Conservation (phyloP, 2,329 filamentous ascomycete species). For the Neodidymelliopsis sp. region DNA sequence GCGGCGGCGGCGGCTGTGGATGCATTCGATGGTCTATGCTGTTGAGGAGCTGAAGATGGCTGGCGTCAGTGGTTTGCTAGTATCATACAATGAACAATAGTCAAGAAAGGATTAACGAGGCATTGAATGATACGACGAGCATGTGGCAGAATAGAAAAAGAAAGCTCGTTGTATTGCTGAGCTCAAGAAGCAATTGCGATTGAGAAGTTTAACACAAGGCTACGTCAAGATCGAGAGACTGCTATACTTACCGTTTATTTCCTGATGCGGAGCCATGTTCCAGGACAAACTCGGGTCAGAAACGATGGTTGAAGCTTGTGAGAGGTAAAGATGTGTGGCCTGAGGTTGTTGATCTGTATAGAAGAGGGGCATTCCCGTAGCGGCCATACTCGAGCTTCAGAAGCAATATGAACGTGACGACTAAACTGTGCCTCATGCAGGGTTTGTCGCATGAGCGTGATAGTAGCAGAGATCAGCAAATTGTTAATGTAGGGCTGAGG, state of each 20-base stretch:
- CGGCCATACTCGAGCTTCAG: constrained; percentile 29
- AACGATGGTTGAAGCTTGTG: constrained; percentile 31
- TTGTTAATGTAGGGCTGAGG: constrained; percentile 31
- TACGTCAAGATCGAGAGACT: constrained; percentile 9
- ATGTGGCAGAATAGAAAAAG: background rate
- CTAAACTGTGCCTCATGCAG: constrained; percentile 12
- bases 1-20: constrained; percentile 21
- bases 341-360: constrained; percentile 26
- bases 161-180: background rate
- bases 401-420: constrained; percentile 17
- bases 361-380: constrained; percentile 36
- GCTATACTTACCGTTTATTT: constrained; percentile 33
- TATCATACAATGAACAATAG: background rate
- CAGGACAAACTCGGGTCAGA: constrained; percentile 33
- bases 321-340: constrained; percentile 26
- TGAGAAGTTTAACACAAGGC: background rate
- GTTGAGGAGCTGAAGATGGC: constrained; percentile 3
- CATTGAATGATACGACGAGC: background rate
- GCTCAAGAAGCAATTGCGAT: background rate
- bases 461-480: constrained; percentile 20
- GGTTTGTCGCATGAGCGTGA: constrained; percentile 10
- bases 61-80: background rate
- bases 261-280: constrained; percentile 33
- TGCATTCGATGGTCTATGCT: constrained; percentile 21
- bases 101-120: background rate